Percentiles rank a stretch among this genome's conserved stretches.
These are phyloP conservation scores for Epichloe aotearoae DNA, from an alignment of 2,329 filamentous ascomycete genomes.

Conservation along the genomic window DNA sequence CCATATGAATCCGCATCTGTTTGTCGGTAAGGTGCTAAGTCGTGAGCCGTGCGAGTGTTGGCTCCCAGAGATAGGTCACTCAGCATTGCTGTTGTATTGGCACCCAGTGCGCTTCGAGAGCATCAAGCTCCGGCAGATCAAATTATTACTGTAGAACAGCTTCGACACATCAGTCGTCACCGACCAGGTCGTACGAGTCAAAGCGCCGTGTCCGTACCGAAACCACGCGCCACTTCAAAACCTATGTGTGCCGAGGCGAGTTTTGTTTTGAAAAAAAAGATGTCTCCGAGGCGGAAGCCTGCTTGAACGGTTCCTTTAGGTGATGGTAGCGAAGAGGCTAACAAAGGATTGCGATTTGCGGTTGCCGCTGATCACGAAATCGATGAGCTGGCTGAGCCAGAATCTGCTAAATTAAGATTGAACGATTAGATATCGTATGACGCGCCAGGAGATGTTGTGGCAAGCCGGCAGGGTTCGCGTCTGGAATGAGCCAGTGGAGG, in stretches of 20 bases:
- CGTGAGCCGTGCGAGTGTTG: constrained; percentile 48
- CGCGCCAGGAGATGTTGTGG: constrained; percentile 10
- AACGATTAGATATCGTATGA: constrained; percentile 5
- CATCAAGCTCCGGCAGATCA: constrained; percentile 15
- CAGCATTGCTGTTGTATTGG: constrained; percentile 23
- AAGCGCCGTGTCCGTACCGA: neutral
- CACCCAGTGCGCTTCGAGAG: constrained; percentile 13
- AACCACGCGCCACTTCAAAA: neutral
- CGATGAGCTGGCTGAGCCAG: neutral
- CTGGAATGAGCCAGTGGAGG: constrained; percentile 12
- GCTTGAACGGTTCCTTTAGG: neutral
- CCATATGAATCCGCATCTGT: constrained; percentile 16
- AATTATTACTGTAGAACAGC: neutral
- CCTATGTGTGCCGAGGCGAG: neutral
- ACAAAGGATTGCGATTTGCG: neutral
- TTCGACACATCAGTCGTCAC: constrained; percentile 1
- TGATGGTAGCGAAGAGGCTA: neutral
- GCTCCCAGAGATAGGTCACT: constrained; percentile 34
- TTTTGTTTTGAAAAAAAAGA: neutral
- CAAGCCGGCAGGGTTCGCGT: constrained; percentile 7
- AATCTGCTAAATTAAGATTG: constrained; percentile 1
- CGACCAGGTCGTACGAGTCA: constrained; percentile 7
- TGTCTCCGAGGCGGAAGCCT: neutral
- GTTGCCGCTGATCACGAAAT: neutral
- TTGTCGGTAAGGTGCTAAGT: constrained; percentile 36